A percentile compares a stretch with the other conserved stretches of the same genome.
phyloP scores from a whole-genome alignment of 2,329 filamentous ascomycete genomes.

The Chrysoporthe cubensis region DNA sequence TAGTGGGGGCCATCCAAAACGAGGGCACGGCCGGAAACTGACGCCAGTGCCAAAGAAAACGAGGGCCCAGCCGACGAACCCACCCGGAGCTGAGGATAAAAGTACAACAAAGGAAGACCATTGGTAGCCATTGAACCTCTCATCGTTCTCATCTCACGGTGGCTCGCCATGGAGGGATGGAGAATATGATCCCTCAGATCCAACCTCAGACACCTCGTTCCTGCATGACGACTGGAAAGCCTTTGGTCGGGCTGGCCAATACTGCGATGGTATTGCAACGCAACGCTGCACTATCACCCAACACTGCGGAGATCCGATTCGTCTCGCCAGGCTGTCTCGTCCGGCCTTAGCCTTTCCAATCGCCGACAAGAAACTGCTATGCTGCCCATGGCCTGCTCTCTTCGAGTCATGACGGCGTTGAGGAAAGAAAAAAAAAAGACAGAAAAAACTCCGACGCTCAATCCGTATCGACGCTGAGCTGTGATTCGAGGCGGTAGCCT shows the following conservation, averaged over 20 bases:
- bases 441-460: not conserved
- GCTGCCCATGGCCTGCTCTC: too few species aligned
- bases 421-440: too few species aligned
- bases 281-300: not conserved
- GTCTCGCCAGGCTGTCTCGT: constrained; percentile 1
- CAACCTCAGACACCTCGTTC: not conserved
- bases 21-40: constrained; percentile 23
- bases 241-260: not conserved
- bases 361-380: not conserved
- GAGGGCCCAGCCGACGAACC: not conserved
- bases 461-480: not conserved
- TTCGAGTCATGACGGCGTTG: not conserved
- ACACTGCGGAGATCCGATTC: constrained; percentile 13
- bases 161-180: not conserved
- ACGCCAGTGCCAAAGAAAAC: constrained; percentile 16
- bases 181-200: constrained; percentile 3
- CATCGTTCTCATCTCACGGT: not conserved
- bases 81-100: not conserved
- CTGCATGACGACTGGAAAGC: not conserved
- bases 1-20: constrained; percentile 16
- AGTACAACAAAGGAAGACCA: not conserved
- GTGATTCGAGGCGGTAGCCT: not conserved
- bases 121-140: constrained; percentile 1
- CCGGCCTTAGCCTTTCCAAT: not conserved
- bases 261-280: not conserved